Conservation (phyloP, 257 asterid genomes). For the Leonotis leonurus region DNA sequence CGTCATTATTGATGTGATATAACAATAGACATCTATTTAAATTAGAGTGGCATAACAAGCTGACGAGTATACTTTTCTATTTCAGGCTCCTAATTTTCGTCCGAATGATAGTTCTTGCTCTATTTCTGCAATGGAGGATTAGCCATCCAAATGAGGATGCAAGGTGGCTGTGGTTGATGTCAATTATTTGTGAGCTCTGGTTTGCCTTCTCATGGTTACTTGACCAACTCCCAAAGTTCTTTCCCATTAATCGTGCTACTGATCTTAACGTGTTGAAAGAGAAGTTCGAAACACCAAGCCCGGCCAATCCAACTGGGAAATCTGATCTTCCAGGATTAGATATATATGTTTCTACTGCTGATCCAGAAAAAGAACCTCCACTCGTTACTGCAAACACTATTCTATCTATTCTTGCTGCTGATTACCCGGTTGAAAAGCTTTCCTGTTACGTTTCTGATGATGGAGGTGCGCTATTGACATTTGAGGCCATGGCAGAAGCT, state of each 20-base stretch:
- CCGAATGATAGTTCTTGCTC: slow-evolving; percentile 63
- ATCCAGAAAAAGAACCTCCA: slow-evolving; percentile 92
- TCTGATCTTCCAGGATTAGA: slow-evolving; percentile 89
- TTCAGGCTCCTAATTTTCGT: slow-evolving; percentile 65
- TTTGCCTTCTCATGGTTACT: slow-evolving; percentile 92
- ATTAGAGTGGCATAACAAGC: neutral
- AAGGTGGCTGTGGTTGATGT: slow-evolving; percentile 89
- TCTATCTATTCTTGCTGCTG: slow-evolving; percentile 78
- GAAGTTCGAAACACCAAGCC: slow-evolving; percentile 62
- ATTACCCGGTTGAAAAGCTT: slow-evolving; percentile 82
- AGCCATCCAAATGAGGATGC: slow-evolving; percentile 70
- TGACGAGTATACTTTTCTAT: neutral
- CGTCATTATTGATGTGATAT: neutral
- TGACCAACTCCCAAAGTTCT: slow-evolving; percentile 81
- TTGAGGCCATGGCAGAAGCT: slow-evolving; percentile 97
- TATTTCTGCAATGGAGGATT: slow-evolving; percentile 69
- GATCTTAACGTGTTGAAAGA: slow-evolving; percentile 70
- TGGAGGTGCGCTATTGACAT: slow-evolving; percentile 82
- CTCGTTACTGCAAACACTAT: slow-evolving; percentile 83
- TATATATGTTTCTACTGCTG: slow-evolving; percentile 80
- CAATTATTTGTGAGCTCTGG: slow-evolving; percentile 76
- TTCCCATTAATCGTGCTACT: slow-evolving; percentile 75
- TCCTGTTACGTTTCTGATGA: slow-evolving; percentile 90
- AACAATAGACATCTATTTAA: neutral
- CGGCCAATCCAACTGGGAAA: slow-evolving; percentile 62